Base-by-base conservation (phyloP, 2,329 filamentous ascomycete species). In the Alternaria dauci region DNA sequence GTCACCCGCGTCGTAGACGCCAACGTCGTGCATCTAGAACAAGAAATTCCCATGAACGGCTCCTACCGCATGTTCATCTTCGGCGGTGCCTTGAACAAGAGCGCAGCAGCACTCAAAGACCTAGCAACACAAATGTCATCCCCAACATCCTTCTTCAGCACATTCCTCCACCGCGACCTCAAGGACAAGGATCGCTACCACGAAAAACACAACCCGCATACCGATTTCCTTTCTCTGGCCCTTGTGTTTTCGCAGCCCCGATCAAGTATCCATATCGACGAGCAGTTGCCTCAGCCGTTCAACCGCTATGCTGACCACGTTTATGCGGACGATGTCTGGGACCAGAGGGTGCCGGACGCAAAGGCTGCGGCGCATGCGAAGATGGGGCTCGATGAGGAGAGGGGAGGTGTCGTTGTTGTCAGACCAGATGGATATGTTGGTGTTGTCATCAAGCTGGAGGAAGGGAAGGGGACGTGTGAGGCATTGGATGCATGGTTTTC, bases 1-100 rank as follows among this genome's bases (percentile, higher is more conserved):
- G 94, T 97, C 11, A 97, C 93, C 1, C 87, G 94, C 50, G 91
- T 96, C 23, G 89, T 91, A 1, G 94, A 97, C 74, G 91, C 93
- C 74, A 97, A 97, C 78, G 89, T 92, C 5, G 93, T 96, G 1
- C 91, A 96, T 71, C 85, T 97, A 9, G 94, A 97, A 80, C 93
- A 97, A 78, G 91, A 96, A 74, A 86, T 97, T 32, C 93, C 93
- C 0, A 83, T 94, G 60, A 97, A 97, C 78, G 93, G 93, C 43
- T 89, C 93, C 2, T 97, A 94, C 84, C 87, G 93, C 57, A 84
- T 97, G 62, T 96, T 93, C 76, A 79, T 97, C 64, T 96, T 96
- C 76, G 93, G 87, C n/a, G 94, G 94, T 58, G 83, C 84, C 42
- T 88, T 88, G 8, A 74, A 81, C 8, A 68, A 63, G 14, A 82